These are phyloP conservation scores for Viridothelium virens DNA, from an alignment of 495 filamentous ascomycete species.

Conservation along the genomic window DNA sequence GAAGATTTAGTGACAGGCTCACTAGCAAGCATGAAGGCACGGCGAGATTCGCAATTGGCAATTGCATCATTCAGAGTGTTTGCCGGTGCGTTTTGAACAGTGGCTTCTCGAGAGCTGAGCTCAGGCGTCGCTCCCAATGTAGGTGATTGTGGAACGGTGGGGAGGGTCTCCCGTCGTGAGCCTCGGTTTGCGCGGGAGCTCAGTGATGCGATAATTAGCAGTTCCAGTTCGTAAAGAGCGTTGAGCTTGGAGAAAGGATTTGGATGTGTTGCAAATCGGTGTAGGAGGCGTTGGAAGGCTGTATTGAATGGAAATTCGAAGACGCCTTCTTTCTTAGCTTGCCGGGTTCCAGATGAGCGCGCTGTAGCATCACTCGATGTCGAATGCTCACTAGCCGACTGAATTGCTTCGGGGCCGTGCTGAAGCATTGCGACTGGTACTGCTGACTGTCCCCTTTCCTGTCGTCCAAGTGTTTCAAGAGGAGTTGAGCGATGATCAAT, in stretches of 20 bases:
- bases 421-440: constrained; percentile 42
- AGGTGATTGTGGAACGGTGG: constrained; percentile 32
- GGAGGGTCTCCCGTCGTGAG: constrained; percentile 29
- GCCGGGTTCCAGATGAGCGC: constrained; percentile 28
- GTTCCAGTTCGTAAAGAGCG: constrained; percentile 73
- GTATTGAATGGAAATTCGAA: constrained; percentile 36
- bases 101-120: constrained; percentile 30
- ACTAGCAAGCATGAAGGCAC: constrained; percentile 44
- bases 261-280: constrained; percentile 82
- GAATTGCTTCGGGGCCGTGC: constrained; percentile 36
- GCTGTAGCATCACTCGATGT: constrained; percentile 40
- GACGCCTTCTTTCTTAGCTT: constrained; percentile 35
- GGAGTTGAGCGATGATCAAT: constrained; percentile 24
- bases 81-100: constrained; percentile 28
- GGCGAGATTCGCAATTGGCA: constrained; percentile 61
- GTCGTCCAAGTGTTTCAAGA: constrained; percentile 36
- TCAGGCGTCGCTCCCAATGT: constrained; percentile 31
- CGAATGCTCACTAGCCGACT: constrained; percentile 34
- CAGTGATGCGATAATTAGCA: constrained; percentile 69
- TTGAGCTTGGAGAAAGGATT: constrained; percentile 83
- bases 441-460: constrained; percentile 40
- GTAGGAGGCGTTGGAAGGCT: constrained; percentile 70
- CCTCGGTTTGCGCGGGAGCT: constrained; percentile 39
- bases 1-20: constrained; percentile 16
- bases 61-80: constrained; percentile 54